A percentile compares a stretch with the other conserved stretches of the same genome.
phyloP scores from a whole-genome alignment of 2,329 filamentous ascomycete species.

The Trichoderma brevicompactum region DNA sequence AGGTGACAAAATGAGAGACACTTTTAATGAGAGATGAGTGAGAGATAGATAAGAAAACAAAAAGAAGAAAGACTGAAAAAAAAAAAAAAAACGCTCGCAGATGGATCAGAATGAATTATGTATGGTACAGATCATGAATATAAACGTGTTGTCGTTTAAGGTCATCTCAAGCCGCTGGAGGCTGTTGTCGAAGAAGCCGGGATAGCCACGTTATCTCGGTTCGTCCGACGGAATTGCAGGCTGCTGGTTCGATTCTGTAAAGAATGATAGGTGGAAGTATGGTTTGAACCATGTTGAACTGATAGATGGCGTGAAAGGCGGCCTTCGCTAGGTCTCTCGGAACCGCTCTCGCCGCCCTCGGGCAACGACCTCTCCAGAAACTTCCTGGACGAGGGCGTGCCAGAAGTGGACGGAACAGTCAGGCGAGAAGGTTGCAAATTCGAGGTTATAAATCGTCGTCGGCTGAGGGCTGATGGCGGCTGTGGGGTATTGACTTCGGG shows the following conservation, averaged over 20 bases:
- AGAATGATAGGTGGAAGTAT: conserved; percentile 34
- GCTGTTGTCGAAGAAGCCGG: conserved; percentile 46
- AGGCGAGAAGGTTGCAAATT: conserved; percentile 53
- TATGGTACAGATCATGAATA: conserved; percentile 28
- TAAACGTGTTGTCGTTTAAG: conserved; percentile 32
- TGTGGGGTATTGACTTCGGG: conserved; percentile 42
- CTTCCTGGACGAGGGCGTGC: conserved; percentile 47
- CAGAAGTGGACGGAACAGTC: conserved; percentile 44
- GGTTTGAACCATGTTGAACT: conserved; percentile 42
- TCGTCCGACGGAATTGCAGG: conserved; percentile 48
- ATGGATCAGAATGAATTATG: conserved; percentile 38
- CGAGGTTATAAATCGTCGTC: conserved; percentile 57
- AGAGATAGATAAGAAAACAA: conserved; percentile 31
- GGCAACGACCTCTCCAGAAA: conserved; percentile 54
- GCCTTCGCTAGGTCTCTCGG: conserved; percentile 36
- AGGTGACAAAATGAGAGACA: conserved; percentile 33
- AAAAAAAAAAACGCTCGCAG: conserved; percentile 37
- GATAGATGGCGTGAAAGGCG: conserved; percentile 48
- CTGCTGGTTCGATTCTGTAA: conserved; percentile 52
- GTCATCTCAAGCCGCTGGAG: conserved; percentile 52
- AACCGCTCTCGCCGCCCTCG: conserved; percentile 50
- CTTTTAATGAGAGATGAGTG: conserved; percentile 31
- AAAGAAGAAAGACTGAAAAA: conserved; percentile 26
- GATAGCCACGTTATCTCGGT: conserved; percentile 48
- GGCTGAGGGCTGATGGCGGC: conserved; percentile 55